Evolutionary conservation across 306 rosid genomes (phyloP), one percentile per base, ranked within the genome.

Genomic region (Amphicarpaea edgeworthii): DNA sequence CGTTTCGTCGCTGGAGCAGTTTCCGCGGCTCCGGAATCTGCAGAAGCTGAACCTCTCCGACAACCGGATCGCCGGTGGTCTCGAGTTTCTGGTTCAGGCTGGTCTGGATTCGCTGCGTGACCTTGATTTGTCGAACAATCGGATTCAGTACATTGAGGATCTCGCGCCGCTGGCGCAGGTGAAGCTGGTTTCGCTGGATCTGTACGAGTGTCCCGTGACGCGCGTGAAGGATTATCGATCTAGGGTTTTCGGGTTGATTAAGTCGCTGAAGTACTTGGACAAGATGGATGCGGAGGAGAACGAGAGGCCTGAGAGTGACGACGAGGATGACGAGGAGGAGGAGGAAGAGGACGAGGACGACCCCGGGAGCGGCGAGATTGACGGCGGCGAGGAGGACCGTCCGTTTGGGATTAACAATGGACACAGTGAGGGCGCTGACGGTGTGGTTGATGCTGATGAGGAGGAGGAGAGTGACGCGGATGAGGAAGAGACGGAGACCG

Each of bases 211-310:
- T 17, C 95, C 98, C 14, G 98, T 93, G 51, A 93, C 98, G n/a
- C 68, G 94, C 1, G 86, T 86, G 12, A 93, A 93, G 88, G 98
- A 93, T 73, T 93, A 93, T 75, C 98, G 98, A 89, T 93, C 98
- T 83, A 93, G 95, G 93, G 98, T 93, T 86, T 93, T 93, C 30
- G 95, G 91, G 23, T 80, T 93, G 91, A 93, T 93, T 9, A 93
- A 85, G 76, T 90, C 95, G 75, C 78, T 93, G 3, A 87, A 85
- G 85, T 93, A 89, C 78, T 86, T 93, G 89, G 98, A 93, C 73
- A 93, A 90, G 90, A 93, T 87, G 98, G 98, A 93, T 24, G 94
- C 97, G 11, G 98, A 93, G 58, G 98, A 87, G 85, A 93, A 93
- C 43, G 98, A 90, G 86, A 81, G 95, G 42, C 97, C 98, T 0